A percentile compares a stretch with the other conserved stretches of the same genome.
Evolutionary conservation across 2,329 filamentous ascomycete genomes (phyloP).

Genomic region (Paraconiothyrium brasiliense): DNA sequence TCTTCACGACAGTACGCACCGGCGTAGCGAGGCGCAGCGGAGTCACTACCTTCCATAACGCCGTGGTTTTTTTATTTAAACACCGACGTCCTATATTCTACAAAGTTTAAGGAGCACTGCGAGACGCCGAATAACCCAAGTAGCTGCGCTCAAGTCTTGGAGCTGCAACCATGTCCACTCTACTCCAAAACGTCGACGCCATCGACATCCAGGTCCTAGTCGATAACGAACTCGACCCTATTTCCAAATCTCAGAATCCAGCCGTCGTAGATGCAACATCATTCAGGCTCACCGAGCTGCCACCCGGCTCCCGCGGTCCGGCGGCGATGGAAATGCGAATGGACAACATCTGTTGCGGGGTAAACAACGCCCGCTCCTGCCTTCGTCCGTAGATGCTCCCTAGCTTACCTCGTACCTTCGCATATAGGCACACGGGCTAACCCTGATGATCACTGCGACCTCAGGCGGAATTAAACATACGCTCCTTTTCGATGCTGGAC

Average conservation of each 20-base stretch:
- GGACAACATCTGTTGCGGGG: slow-evolving; percentile 59
- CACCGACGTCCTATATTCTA: too few relatives aligned
- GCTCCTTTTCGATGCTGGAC: slow-evolving; percentile 64
- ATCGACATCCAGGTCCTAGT: slow-evolving; percentile 62
- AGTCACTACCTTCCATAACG: too few relatives aligned
- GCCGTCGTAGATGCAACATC: slow-evolving; percentile 54
- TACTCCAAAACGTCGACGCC: slow-evolving; percentile 48
- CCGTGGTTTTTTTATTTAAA: too few relatives aligned
- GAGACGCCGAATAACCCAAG: too few relatives aligned
- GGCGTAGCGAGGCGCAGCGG: too few relatives aligned
- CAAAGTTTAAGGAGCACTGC: too few relatives aligned
- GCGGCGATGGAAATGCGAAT: slow-evolving; percentile 56
- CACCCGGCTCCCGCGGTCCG: slow-evolving; percentile 39
- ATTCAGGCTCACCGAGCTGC: slow-evolving; percentile 51
- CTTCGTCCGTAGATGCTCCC: not conserved
- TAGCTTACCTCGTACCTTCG: not conserved
- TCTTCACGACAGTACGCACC: too few relatives aligned
- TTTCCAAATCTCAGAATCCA: slow-evolving; percentile 58
- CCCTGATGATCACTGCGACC: slow-evolving; percentile 61
- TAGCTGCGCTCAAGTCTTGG: too few relatives aligned
- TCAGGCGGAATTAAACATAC: slow-evolving; percentile 57
- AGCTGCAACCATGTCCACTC: too few relatives aligned
- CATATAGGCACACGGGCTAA: slow-evolving; percentile 60
- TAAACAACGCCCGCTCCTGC: not conserved
- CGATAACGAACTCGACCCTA: slow-evolving; percentile 64